Evolutionary conservation across 495 filamentous ascomycete genomes (phyloP), one percentile per base, ranked within the genome.

Genomic region (Xylaria venustula): DNA sequence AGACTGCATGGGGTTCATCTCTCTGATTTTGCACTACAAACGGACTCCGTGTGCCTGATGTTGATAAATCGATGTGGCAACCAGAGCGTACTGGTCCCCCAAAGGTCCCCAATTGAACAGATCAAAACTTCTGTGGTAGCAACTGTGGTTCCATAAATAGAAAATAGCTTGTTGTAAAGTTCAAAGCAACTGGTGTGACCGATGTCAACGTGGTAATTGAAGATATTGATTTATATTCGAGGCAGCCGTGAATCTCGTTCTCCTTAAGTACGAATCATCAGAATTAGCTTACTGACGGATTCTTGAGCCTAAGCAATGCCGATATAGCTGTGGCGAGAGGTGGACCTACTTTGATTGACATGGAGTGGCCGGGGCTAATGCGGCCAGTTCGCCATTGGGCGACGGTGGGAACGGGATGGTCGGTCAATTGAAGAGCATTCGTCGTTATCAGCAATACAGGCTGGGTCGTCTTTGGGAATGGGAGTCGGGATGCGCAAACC

Each of bases 401-500:
- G 57, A 3, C 42, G 34, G 12, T 57, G 23, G 48, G 45, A 50
- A 30, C 46, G 26, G 12, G 51, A 32, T 1, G 60, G 62, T 7
- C 56, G 63, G 23, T 64, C 66, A 41, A 71, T 40, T 11, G 66
- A 66, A 9, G 63, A 62, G 9, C 30, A 25, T 42, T 65, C 65
- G n/a, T 70, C 68, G 17, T 54, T 64, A 45, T 70, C 64, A 28
- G 53, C 56, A 26, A 54, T 45, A 48, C 48, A 48, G 19, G 57
- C 50, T 2, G 20, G 50, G 54, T 50, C 56, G 7, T 68, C 59
- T 49, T 69, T 69, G 15, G 63, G 59, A 37, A 58, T 59, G 2
- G 68, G 52, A 1, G 28, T 15, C 28, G 63, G 50, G 15, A 64
- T 61, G 49, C 12, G 48, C 0, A 37, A 32, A 8, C 54, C 51